Evolutionary conservation across 176 grass and related monocot genomes (phyloP), one percentile per base, ranked within the genome.

Genomic region (Raddia guianensis): DNA sequence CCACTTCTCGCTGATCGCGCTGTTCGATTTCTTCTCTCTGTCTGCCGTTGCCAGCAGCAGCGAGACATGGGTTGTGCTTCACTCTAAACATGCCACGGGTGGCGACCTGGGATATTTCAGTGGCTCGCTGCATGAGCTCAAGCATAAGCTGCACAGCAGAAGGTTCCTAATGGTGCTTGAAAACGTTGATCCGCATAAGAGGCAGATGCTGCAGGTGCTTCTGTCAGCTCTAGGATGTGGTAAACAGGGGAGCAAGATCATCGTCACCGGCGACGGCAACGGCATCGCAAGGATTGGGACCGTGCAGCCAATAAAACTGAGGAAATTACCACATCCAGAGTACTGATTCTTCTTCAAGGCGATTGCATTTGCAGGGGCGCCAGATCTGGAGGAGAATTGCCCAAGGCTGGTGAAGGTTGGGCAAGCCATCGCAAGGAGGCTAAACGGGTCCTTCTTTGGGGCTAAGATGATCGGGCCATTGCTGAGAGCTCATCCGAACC

Each of bases 331-430:
- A 27, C 27, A 27, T 27, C 27, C 27, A 27, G 27, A 27, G 48
- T 82, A 74, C 8, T 74, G 70, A 70, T 82, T 87, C 71, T 87
- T 81, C 54, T 87, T 87, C 63, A 87, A 81, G n/a, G 63, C 63
- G 4, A 63, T 70, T 1, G 80, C 70, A 1, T 82, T 82, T 3
- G 48, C 34, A 0, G 59, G 80, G 59, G 80, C n/a, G 27, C 18
- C 2, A 27, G 80, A 82, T 6, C 5, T 74, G 0, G 59, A 82
- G 58, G 80, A 82, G 70, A 63, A 55, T 27, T 27, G 27, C 35
- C 80, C 16, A 0, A 65, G 48, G 33, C 46, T 82, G 0, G n/a
- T 65, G 0, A n/a, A 48, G 2, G 49, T 5, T 0, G 70, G 70
- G 19, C 55, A 33, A 12, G 37, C 49, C 0, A 66, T 74, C 0